phyloP scores from a whole-genome alignment of 768 basidiomycete species.

The Amanita jacksonii region DNA sequence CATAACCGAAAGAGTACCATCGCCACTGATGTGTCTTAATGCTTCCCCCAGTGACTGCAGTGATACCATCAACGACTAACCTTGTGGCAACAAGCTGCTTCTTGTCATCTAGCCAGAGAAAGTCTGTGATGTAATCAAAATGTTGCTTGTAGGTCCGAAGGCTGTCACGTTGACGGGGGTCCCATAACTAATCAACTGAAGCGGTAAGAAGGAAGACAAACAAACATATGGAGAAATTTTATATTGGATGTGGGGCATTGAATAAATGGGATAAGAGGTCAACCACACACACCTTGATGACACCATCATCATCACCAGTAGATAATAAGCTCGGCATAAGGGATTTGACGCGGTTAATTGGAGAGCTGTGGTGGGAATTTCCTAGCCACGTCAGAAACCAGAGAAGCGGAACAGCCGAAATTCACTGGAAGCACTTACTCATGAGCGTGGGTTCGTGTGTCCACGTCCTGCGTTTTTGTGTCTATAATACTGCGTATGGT shows the following conservation, averaged over 20 bases:
- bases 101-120: conserved; percentile 77
- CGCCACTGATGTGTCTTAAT: conserved; percentile 47
- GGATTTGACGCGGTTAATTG: conserved; percentile 79
- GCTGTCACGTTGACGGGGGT: conserved; percentile 59
- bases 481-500: conserved; percentile 49
- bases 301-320: conserved; percentile 91
- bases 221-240: neutral
- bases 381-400: conserved; percentile 23
- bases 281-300: conserved; percentile 61
- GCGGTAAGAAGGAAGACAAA: conserved; percentile 1
- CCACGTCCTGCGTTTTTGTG: conserved; percentile 44
- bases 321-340: conserved; percentile 63
- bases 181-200: conserved; percentile 63
- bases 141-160: conserved; percentile 74
- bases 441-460: conserved; percentile 45
- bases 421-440: conserved; percentile 68
- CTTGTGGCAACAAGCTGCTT: conserved; percentile 83
- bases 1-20: conserved; percentile 88
- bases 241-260: conserved; percentile 1
- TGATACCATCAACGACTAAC: conserved; percentile 28
- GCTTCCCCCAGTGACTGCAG: conserved; percentile 2
- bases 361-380: conserved; percentile 36
- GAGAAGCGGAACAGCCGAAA: neutral
- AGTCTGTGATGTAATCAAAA: conserved; percentile 91
- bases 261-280: neutral